phyloP scores from a whole-genome alignment of 768 basidiomycete genomes.

The Mycena maculata region DNA sequence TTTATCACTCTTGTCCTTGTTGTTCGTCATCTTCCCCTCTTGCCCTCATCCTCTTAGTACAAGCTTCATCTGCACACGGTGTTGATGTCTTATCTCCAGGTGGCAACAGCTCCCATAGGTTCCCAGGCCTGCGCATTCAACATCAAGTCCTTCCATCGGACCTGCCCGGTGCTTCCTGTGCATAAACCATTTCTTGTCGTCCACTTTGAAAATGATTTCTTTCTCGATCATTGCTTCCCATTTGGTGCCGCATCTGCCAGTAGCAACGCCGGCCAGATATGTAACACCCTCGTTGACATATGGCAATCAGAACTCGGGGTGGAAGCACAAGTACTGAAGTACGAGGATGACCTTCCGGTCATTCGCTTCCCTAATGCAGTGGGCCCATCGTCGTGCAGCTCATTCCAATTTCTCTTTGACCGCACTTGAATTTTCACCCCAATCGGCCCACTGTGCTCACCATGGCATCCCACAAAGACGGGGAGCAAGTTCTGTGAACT shows the following conservation, averaged over 20 bases:
- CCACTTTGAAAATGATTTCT: constrained; percentile 15
- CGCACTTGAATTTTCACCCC: constrained; percentile 9
- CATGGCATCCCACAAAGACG: too few relatives aligned
- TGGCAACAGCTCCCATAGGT: constrained; percentile 33
- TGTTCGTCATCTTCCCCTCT: too few relatives aligned
- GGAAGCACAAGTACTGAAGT: constrained; percentile 17
- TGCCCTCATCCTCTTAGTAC: too few relatives aligned
- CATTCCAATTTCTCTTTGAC: constrained; percentile 18
- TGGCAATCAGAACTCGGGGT: not conserved
- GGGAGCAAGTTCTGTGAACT: too few relatives aligned
- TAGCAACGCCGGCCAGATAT: constrained; percentile 35
- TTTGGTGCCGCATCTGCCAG: constrained; percentile 35
- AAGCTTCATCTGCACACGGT: too few relatives aligned
- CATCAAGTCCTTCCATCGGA: too few relatives aligned
- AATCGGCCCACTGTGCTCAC: constrained; percentile 33
- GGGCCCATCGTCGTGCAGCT: not conserved
- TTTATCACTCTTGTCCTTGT: too few relatives aligned
- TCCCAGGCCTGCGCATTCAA: constrained; percentile 34
- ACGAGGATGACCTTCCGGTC: constrained; percentile 36
- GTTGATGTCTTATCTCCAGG: too few relatives aligned
- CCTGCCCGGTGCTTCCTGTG: constrained; percentile 16
- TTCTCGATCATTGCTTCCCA: constrained; percentile 31
- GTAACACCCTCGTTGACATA: constrained; percentile 31
- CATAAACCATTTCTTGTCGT: constrained; percentile 36
- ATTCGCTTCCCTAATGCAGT: too few relatives aligned